Conservation (phyloP, 257 asterid genomes). For the Solanum tarijense region DNA sequence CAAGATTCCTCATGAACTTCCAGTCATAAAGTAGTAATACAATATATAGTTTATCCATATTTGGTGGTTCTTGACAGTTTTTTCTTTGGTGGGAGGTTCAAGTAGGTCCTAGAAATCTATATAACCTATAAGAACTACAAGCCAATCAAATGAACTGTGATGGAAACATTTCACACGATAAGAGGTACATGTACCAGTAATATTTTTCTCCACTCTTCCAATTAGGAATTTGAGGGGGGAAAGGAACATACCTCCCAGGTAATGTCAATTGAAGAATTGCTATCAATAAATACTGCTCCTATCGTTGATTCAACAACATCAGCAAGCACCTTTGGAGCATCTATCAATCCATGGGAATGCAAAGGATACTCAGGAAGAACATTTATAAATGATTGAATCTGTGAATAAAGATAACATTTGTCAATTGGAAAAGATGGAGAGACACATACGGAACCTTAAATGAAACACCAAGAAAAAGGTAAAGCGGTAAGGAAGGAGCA, state of each 20-base stretch:
- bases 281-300: slow-evolving; percentile 78
- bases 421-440: neutral
- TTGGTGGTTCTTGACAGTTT: neutral
- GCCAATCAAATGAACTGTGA: neutral
- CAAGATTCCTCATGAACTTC: neutral
- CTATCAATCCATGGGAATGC: slow-evolving; percentile 68
- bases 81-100: neutral
- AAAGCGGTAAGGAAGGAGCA: neutral
- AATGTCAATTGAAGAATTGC: slow-evolving; percentile 47
- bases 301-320: slow-evolving; percentile 78
- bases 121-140: neutral
- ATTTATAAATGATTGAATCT: slow-evolving; percentile 55
- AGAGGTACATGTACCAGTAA: neutral
- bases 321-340: slow-evolving; percentile 79
- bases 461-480: neutral
- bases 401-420: slow-evolving; percentile 5
- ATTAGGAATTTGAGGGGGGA: neutral
- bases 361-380: slow-evolving; percentile 62
- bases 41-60: neutral
- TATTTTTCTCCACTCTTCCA: neutral
- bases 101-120: neutral
- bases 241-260: slow-evolving; percentile 58
- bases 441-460: neutral
- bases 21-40: neutral
- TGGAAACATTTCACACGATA: neutral